These are phyloP conservation scores for Saccharomycopsis phalli DNA, from an alignment of 1,139 yeast genomes.

Conservation along the genomic window DNA sequence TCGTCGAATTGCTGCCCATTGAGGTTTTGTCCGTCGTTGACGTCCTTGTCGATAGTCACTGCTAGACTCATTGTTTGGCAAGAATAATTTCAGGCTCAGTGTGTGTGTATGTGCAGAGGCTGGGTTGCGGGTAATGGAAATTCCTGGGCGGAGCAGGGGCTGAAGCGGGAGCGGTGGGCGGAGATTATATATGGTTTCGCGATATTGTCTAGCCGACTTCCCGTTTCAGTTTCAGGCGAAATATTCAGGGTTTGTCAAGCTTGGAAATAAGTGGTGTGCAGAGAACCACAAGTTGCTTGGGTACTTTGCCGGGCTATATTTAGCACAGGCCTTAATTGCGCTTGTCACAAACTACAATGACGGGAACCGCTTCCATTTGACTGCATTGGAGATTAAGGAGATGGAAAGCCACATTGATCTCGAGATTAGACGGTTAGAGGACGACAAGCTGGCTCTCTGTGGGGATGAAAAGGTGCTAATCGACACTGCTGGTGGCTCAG, in stretches of 20 bases:
- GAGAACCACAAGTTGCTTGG: constrained; percentile 1
- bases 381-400: constrained; percentile 4
- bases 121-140: neutral
- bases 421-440: no score
- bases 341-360: constrained; percentile 10
- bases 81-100: neutral
- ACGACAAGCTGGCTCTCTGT: no score
- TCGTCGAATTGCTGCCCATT: constrained; percentile 5
- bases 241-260: neutral
- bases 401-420: constrained; percentile 3
- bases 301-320: constrained; percentile 7
- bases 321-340: constrained; percentile 6
- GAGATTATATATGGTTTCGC: neutral
- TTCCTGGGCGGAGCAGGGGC: neutral
- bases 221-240: neutral
- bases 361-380: constrained; percentile 3
- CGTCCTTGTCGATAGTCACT: constrained; percentile 11
- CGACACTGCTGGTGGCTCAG: no score
- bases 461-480: no score
- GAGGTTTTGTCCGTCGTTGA: constrained; percentile 6
- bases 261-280: neutral
- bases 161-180: neutral
- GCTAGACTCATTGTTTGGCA: constrained; percentile 9
- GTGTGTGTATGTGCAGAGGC: neutral
- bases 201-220: neutral